These are phyloP conservation scores for Parietichytrium sp. DNA, from an alignment of 108 stramenopile genomes.

Conservation along the genomic window DNA sequence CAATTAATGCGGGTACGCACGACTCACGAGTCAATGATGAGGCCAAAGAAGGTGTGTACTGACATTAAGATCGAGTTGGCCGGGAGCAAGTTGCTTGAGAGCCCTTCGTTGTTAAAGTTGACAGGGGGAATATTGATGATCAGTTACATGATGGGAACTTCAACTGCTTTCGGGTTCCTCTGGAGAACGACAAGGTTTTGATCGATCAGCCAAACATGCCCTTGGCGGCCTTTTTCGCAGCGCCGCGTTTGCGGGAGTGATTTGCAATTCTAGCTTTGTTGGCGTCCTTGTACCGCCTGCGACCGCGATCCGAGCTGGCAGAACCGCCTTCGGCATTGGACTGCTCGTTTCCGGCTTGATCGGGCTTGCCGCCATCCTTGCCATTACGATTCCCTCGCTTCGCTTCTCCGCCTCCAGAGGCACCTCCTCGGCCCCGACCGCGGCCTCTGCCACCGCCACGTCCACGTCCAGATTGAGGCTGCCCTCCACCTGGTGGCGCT, in stretches of 20 bases:
- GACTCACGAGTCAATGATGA: too few species aligned
- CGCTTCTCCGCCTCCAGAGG: neutral
- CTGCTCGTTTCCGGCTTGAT: neutral
- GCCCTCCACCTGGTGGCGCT: neutral
- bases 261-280: conserved; percentile 2
- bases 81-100: too few species aligned
- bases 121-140: too few species aligned
- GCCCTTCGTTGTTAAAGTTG: too few species aligned
- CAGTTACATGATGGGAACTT: too few species aligned
- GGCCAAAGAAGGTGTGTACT: too few species aligned
- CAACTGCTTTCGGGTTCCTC: too few species aligned
- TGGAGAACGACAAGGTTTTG: too few species aligned
- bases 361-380: neutral
- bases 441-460: neutral
- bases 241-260: conserved; percentile 30
- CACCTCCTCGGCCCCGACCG: neutral
- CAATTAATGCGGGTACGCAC: too few species aligned
- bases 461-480: neutral
- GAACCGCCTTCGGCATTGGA: neutral
- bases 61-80: too few species aligned
- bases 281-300: neutral
- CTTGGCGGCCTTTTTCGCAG: neutral
- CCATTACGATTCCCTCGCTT: neutral
- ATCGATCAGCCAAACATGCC: conserved; percentile 35
- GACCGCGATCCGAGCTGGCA: neutral